phyloP scores from a whole-genome alignment of 805 yeast species.

The Kregervanrija delftensis region DNA sequence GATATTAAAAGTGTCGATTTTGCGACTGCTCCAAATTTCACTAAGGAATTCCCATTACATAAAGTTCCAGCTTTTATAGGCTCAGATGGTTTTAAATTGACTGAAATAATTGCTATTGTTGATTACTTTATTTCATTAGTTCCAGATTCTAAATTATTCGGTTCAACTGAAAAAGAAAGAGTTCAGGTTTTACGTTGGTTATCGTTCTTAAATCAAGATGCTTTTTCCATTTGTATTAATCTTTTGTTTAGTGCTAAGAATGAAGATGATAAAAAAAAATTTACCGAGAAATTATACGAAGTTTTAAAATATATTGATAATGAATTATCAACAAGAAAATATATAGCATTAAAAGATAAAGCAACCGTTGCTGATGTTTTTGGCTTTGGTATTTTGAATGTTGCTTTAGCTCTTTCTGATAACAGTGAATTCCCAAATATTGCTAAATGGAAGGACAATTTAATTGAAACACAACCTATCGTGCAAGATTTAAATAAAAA shows the following conservation, averaged over 20 bases:
- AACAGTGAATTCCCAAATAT: too few species aligned
- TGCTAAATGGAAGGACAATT: too few species aligned
- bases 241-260: slow-evolving; percentile 1
- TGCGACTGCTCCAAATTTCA: slow-evolving; percentile 35
- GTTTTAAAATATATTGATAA: slow-evolving; percentile 1
- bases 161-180: slow-evolving; percentile 52
- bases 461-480: too few species aligned
- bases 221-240: neutral
- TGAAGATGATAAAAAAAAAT: slow-evolving; percentile 4
- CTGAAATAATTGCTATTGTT: slow-evolving; percentile 58
- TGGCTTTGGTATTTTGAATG: too few species aligned
- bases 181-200: slow-evolving; percentile 67
- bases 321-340: slow-evolving; percentile 5
- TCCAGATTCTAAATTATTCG: slow-evolving; percentile 40
- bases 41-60: slow-evolving; percentile 51
- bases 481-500: too few species aligned
- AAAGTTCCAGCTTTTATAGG: slow-evolving; percentile 60
- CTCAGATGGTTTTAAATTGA: slow-evolving; percentile 57
- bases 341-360: slow-evolving; percentile 2
- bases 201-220: slow-evolving; percentile 64
- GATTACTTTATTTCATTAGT: slow-evolving; percentile 34
- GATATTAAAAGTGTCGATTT: slow-evolving; percentile 43
- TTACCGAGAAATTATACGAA: neutral
- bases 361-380: slow-evolving; percentile 5
- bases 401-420: too few species aligned